A percentile compares a stretch with the other conserved stretches of the same genome.
phyloP scores from a whole-genome alignment of 2,329 filamentous ascomycete species.

The Ophiostoma australiae region DNA sequence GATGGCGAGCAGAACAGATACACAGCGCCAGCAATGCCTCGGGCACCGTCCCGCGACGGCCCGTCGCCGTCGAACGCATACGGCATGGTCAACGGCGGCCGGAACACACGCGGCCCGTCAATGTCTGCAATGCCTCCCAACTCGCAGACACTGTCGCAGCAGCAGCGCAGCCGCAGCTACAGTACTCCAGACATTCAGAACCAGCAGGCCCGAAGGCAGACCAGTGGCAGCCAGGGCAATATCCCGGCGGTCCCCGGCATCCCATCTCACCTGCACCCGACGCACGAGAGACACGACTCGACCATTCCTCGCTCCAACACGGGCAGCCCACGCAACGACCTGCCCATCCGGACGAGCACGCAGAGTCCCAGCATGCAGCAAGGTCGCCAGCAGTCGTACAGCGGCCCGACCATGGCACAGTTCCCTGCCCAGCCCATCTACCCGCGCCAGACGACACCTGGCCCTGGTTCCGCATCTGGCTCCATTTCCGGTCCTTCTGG shows the following conservation, averaged over 20 bases:
- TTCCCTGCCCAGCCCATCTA: slow-evolving; percentile 54
- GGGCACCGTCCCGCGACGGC: slow-evolving; percentile 73
- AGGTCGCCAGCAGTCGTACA: slow-evolving; percentile 48
- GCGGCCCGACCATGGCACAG: slow-evolving; percentile 47
- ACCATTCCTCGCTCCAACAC: slow-evolving; percentile 73
- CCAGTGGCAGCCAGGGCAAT: slow-evolving; percentile 49
- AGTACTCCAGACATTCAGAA: slow-evolving; percentile 92
- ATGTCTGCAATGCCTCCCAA: slow-evolving; percentile 62
- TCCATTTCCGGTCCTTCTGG: background rate
- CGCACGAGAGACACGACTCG: slow-evolving; percentile 50
- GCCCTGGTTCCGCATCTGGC: background rate
- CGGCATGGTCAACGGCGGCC: slow-evolving; percentile 48
- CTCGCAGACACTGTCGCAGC: slow-evolving; percentile 53
- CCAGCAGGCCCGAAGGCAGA: slow-evolving; percentile 53
- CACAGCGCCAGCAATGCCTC: slow-evolving; percentile 80
- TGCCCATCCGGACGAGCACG: slow-evolving; percentile 63
- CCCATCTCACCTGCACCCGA: slow-evolving; percentile 60
- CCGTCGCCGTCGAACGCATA: slow-evolving; percentile 60
- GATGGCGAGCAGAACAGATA: slow-evolving; percentile 73
- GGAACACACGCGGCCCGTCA: slow-evolving; percentile 70
- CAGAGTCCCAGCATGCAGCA: slow-evolving; percentile 66
- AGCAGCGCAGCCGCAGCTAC: slow-evolving; percentile 62
- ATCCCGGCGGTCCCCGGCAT: slow-evolving; percentile 72
- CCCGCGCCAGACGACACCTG: slow-evolving; percentile 42
- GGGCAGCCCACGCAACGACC: slow-evolving; percentile 66